A percentile compares a stretch with the other conserved stretches of the same genome.
Conservation (phyloP, 768 basidiomycete species). For the Suillus subaureus region DNA sequence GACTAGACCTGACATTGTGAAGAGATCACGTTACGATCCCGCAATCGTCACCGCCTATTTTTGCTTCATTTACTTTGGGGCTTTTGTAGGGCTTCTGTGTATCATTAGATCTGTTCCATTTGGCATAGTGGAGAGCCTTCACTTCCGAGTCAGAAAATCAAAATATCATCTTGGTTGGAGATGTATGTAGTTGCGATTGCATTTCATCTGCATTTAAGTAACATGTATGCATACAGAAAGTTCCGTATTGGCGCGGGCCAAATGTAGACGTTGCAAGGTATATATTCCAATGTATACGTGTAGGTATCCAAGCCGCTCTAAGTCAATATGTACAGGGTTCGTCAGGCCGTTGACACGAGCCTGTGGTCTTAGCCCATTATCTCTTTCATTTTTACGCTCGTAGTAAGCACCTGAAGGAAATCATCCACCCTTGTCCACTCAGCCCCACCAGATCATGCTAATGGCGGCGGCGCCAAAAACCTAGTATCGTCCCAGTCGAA, state of each 20-base stretch:
- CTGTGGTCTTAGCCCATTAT: too few species aligned
- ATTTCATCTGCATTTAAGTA: neutral
- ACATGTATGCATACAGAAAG: neutral
- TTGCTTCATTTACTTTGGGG: neutral
- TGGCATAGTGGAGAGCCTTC: conserved; percentile 13
- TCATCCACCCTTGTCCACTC: too few species aligned
- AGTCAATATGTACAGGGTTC: too few species aligned
- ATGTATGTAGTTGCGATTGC: neutral
- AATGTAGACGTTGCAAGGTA: too few species aligned
- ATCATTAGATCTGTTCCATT: conserved; percentile 15
- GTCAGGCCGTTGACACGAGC: too few species aligned
- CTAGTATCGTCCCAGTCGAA: too few species aligned
- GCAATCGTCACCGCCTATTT: neutral
- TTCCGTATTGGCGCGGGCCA: neutral
- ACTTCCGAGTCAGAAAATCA: neutral
- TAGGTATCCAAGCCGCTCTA: too few species aligned
- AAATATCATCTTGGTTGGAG: neutral
- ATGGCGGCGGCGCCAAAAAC: too few species aligned
- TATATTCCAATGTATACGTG: too few species aligned
- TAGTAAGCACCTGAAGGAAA: too few species aligned
- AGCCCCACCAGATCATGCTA: too few species aligned
- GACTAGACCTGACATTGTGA: conserved; percentile 1
- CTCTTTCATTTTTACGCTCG: too few species aligned
- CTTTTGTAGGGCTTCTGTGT: neutral
- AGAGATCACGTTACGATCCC: neutral